phyloP scores from a whole-genome alignment of 2,329 filamentous ascomycete species.

The Verticillium nubilum region DNA sequence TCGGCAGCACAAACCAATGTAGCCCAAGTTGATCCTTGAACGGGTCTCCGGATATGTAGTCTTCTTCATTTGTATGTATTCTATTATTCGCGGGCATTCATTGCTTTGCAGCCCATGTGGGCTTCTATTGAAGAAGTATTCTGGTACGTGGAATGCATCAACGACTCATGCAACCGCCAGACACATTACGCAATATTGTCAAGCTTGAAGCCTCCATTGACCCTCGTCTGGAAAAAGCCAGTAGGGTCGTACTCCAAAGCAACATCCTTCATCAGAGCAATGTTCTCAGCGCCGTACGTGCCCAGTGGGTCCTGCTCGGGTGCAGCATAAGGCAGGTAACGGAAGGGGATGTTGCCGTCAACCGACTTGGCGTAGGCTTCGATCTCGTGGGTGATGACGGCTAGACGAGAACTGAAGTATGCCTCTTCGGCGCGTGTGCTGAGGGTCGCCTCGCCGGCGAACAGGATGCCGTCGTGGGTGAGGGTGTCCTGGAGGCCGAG shows the following conservation, averaged over 20 bases:
- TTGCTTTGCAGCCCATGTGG: too few species aligned
- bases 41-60: too few species aligned
- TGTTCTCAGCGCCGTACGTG: slow-evolving; percentile 25
- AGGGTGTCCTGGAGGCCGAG: slow-evolving; percentile 1
- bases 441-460: background rate
- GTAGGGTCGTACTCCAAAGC: slow-evolving; percentile 25
- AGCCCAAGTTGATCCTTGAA: too few species aligned
- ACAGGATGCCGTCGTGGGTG: background rate
- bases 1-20: too few species aligned
- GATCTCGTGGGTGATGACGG: slow-evolving; percentile 20
- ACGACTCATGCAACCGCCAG: too few species aligned
- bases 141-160: too few species aligned
- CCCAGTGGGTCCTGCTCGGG: slow-evolving; percentile 20
- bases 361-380: slow-evolving; percentile 12
- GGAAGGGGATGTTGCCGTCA: slow-evolving; percentile 17
- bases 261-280: slow-evolving; percentile 18
- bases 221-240: slow-evolving; percentile 25
- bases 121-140: too few species aligned
- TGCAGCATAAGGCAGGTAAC: slow-evolving; percentile 30
- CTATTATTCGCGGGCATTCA: too few species aligned
- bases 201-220: slow-evolving; percentile 19
- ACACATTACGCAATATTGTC: background rate
- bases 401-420: slow-evolving; percentile 24
- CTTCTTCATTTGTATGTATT: too few species aligned
- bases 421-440: slow-evolving; percentile 18